Conservation (phyloP, 2,329 filamentous ascomycete genomes). For the Myotisia sp. region DNA sequence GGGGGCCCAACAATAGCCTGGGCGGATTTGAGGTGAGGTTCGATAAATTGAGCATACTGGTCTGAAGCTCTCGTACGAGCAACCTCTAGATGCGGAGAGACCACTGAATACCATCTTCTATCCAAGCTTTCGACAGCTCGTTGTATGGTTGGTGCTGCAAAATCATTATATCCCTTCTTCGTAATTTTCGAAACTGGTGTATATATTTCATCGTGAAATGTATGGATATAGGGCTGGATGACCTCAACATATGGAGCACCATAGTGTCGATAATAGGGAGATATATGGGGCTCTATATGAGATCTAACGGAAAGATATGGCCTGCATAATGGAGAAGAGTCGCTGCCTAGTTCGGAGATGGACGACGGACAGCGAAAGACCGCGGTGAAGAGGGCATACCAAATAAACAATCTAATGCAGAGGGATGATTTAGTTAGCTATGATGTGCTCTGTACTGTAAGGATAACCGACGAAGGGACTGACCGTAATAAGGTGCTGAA, state of each 20-base stretch:
- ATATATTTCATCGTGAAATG: conserved; percentile 47
- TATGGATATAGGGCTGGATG: conserved; percentile 55
- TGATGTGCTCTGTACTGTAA: too few relatives aligned
- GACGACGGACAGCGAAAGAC: conserved; percentile 69
- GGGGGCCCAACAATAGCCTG: conserved; percentile 52
- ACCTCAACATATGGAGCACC: conserved; percentile 68
- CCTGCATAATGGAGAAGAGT: conserved; percentile 65
- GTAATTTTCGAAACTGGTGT: conserved; percentile 53
- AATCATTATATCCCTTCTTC: conserved; percentile 46
- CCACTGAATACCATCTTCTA: conserved; percentile 62
- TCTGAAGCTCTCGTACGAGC: conserved; percentile 35
- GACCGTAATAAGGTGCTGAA: conserved; percentile 2
- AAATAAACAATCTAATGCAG: conserved; percentile 66
- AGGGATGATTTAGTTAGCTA: too few relatives aligned
- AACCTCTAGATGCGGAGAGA: conserved; percentile 59
- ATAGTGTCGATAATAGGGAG: conserved; percentile 76
- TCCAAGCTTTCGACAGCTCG: conserved; percentile 52
- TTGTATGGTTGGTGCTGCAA: conserved; percentile 59
- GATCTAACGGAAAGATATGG: conserved; percentile 56
- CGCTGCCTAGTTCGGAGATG: conserved; percentile 50
- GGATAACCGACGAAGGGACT: background rate
- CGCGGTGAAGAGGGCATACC: conserved; percentile 72
- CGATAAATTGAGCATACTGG: conserved; percentile 56
- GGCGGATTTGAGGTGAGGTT: conserved; percentile 56
- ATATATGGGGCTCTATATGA: conserved; percentile 58